Percentiles rank a stretch among this genome's conserved stretches.
Evolutionary conservation across 2,329 filamentous ascomycete species (phyloP).

Genomic region (Phaeosphaeria sp.): DNA sequence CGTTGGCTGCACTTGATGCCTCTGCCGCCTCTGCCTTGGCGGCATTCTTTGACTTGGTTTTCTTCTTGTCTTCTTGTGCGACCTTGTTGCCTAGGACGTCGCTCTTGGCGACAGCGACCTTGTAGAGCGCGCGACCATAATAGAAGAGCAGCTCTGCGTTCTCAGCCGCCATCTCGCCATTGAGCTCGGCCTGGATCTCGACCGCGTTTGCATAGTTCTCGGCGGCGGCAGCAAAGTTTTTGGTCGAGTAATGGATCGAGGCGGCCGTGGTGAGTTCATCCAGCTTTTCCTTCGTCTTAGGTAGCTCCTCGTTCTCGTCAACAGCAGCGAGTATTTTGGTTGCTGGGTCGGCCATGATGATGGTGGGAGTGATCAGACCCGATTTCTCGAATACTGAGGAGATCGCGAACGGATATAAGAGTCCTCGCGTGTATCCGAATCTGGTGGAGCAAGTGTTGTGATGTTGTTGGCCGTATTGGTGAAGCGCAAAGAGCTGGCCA

Average conservation of each 20-base stretch:
- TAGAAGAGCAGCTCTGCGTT: conserved; percentile 95
- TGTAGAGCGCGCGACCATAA: conserved; percentile 93
- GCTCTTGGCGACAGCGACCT: conserved; percentile 91
- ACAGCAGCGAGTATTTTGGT: conserved; percentile 27
- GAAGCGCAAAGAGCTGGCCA: background rate
- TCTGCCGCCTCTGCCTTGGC: conserved; percentile 48
- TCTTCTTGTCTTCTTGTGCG: conserved; percentile 63
- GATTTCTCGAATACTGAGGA: background rate
- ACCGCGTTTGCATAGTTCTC: conserved; percentile 89
- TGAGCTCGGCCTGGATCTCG: conserved; percentile 87
- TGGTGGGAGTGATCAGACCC: background rate
- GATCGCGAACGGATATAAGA: background rate
- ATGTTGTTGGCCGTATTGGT: conserved; percentile 1
- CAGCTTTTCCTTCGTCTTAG: conserved; percentile 66
- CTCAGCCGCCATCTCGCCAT: conserved; percentile 87
- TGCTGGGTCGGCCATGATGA: conserved; percentile 34
- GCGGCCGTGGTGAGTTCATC: conserved; percentile 82
- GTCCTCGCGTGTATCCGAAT: background rate
- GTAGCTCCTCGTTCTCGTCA: conserved; percentile 30
- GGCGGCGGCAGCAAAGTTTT: conserved; percentile 84
- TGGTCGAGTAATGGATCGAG: conserved; percentile 84
- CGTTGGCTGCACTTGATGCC: conserved; percentile 35
- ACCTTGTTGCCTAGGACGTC: conserved; percentile 90
- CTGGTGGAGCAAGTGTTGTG: conserved; percentile 5
- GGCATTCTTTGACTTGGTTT: conserved; percentile 56